Percentiles rank a stretch among this genome's conserved stretches.
Conservation (phyloP, 2,329 filamentous ascomycete species). For the Dothistroma pini region DNA sequence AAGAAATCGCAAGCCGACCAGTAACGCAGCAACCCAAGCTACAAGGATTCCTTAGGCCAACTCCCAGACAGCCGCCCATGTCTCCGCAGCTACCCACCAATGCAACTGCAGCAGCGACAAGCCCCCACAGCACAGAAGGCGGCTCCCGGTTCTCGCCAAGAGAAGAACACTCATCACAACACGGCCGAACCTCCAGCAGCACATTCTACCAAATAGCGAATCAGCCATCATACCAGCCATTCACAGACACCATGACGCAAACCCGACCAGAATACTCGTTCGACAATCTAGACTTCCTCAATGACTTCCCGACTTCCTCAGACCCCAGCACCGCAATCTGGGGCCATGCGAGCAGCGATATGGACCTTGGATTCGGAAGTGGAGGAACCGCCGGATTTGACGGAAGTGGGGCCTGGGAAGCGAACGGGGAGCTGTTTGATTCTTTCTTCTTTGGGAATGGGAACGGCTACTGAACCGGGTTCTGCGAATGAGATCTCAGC, state of each 20-base stretch:
- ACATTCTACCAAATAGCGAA: slow-evolving; percentile 32
- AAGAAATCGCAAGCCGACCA: slow-evolving; percentile 37
- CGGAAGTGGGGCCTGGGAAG: slow-evolving; percentile 53
- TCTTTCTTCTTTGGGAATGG: slow-evolving; percentile 65
- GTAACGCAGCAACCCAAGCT: slow-evolving; percentile 22
- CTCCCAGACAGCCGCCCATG: slow-evolving; percentile 17
- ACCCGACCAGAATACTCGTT: slow-evolving; percentile 30
- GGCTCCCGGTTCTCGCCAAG: slow-evolving; percentile 6
- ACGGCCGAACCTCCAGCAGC: slow-evolving; percentile 7
- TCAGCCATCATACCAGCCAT: slow-evolving; percentile 25
- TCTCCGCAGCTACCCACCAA: slow-evolving; percentile 19
- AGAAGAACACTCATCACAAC: not conserved
- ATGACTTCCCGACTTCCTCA: slow-evolving; percentile 43
- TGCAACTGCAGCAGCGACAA: slow-evolving; percentile 6
- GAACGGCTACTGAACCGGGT: slow-evolving; percentile 1
- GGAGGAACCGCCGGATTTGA: slow-evolving; percentile 26
- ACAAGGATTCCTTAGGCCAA: slow-evolving; percentile 25
- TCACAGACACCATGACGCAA: slow-evolving; percentile 20
- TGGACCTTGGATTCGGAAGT: slow-evolving; percentile 57
- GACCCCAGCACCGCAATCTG: slow-evolving; percentile 39
- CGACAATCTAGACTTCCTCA: slow-evolving; percentile 54
- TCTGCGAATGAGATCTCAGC: not conserved
- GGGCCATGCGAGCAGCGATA: slow-evolving; percentile 26
- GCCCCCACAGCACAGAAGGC: slow-evolving; percentile 18
- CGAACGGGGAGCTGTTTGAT: slow-evolving; percentile 54